Evolutionary conservation across 768 basidiomycete genomes (phyloP).

Genomic region (Goffeauzyma gilvescens): DNA sequence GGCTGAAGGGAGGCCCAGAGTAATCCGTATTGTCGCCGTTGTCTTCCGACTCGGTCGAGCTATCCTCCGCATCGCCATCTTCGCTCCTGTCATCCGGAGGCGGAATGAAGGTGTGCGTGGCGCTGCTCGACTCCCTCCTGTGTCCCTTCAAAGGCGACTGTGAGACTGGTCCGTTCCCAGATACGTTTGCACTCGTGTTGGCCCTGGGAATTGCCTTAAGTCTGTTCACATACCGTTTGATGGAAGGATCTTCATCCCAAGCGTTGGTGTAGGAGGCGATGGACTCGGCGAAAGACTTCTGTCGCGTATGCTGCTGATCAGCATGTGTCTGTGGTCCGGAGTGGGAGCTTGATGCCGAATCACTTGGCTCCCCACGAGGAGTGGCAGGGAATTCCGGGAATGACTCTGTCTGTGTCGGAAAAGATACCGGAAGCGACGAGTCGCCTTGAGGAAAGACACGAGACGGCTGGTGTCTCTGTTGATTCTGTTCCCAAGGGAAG

Average conservation of each 20-base stretch:
- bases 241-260: conserved; percentile 66
- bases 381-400: neutral
- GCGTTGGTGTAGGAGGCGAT: conserved; percentile 49
- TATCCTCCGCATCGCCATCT: conserved; percentile 34
- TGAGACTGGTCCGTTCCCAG: neutral
- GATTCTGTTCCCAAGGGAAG: conserved; percentile 85
- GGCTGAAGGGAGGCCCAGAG: no score
- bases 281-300: conserved; percentile 34
- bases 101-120: no score
- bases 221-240: conserved; percentile 60
- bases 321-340: no score
- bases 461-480: conserved; percentile 13
- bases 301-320: conserved; percentile 39
- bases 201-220: no score
- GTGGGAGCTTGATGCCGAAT: conserved; percentile 9
- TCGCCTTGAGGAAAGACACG: conserved; percentile 33
- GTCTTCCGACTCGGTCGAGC: conserved; percentile 29
- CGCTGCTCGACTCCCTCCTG: no score
- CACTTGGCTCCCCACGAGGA: no score
- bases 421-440: conserved; percentile 29
- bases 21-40: conserved; percentile 21
- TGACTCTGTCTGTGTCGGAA: no score
- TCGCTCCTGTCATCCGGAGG: conserved; percentile 13
- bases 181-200: conserved; percentile 3
- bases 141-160: neutral